Conservation (phyloP, 2,329 filamentous ascomycete species). For the Amauroascus verrucosus region DNA sequence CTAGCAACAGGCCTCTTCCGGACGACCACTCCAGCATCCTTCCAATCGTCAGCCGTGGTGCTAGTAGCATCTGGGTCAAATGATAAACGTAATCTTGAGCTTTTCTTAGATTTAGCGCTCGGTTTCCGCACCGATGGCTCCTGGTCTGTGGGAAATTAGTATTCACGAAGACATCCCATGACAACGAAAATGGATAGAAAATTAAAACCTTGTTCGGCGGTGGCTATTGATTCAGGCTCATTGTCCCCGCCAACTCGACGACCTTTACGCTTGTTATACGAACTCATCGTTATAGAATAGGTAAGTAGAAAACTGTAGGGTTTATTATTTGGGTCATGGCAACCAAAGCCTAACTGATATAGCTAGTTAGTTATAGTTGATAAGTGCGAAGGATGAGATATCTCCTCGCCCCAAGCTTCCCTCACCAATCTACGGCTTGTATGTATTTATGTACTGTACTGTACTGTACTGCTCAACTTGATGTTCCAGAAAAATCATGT, state of each 20-base stretch:
- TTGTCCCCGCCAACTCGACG: conserved; percentile 9
- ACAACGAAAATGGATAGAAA: not conserved
- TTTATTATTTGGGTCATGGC: too few relatives aligned
- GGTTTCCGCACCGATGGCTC: conserved; percentile 3
- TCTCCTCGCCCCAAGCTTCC: too few relatives aligned
- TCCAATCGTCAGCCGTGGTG: conserved; percentile 38
- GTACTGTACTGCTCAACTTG: too few relatives aligned
- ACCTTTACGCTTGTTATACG: conserved; percentile 7
- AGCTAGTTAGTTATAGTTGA: too few relatives aligned
- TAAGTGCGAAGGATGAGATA: too few relatives aligned
- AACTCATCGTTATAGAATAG: conserved; percentile 9
- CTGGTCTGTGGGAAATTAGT: not conserved
- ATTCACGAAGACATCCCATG: not conserved
- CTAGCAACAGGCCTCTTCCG: conserved; percentile 55
- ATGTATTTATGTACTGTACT: too few relatives aligned
- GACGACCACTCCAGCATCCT: conserved; percentile 45
- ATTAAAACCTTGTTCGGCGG: conserved; percentile 6
- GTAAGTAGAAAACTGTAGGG: too few relatives aligned
- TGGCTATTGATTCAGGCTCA: not conserved
- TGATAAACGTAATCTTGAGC: conserved; percentile 11
- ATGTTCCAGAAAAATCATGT: too few relatives aligned
- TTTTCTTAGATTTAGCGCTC: conserved; percentile 6
- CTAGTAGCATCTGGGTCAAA: conserved; percentile 9
- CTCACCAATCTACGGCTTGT: too few relatives aligned
- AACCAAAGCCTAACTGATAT: too few relatives aligned